These are phyloP conservation scores for Aspergillus sp. DNA, from an alignment of 2,329 filamentous ascomycete genomes.

Conservation along the genomic window DNA sequence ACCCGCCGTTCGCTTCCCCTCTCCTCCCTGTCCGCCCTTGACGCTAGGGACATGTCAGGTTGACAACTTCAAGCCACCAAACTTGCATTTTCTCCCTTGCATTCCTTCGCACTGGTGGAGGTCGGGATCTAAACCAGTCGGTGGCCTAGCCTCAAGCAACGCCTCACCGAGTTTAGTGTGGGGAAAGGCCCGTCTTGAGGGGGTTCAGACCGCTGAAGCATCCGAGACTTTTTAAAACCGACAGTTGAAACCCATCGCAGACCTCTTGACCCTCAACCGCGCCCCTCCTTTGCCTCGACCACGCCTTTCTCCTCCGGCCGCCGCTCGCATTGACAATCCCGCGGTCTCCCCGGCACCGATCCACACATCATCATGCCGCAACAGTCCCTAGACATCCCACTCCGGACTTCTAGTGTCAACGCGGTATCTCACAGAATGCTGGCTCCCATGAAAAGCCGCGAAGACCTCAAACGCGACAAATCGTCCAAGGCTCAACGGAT, in stretches of 20 bases:
- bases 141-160: too few species aligned
- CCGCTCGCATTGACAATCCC: background rate
- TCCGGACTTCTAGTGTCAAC: conserved; percentile 18
- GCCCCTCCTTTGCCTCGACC: background rate
- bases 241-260: background rate
- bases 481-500: conserved; percentile 32
- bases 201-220: conserved; percentile 3
- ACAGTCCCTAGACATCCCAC: conserved; percentile 13
- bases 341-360: background rate
- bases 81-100: background rate
- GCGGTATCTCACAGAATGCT: conserved; percentile 9
- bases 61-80: background rate
- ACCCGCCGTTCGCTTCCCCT: background rate
- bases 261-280: background rate
- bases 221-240: conserved; percentile 1
- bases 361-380: conserved; percentile 9
- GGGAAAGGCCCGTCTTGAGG: conserved; percentile 9
- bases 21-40: background rate
- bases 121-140: background rate
- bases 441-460: conserved; percentile 11
- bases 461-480: conserved; percentile 18
- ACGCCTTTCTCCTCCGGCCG: background rate
- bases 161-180: conserved; percentile 13
- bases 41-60: background rate
- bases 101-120: background rate